phyloP scores from a whole-genome alignment of 1,284 basidiomycete genomes.

The Apiotrichum domesticum region DNA sequence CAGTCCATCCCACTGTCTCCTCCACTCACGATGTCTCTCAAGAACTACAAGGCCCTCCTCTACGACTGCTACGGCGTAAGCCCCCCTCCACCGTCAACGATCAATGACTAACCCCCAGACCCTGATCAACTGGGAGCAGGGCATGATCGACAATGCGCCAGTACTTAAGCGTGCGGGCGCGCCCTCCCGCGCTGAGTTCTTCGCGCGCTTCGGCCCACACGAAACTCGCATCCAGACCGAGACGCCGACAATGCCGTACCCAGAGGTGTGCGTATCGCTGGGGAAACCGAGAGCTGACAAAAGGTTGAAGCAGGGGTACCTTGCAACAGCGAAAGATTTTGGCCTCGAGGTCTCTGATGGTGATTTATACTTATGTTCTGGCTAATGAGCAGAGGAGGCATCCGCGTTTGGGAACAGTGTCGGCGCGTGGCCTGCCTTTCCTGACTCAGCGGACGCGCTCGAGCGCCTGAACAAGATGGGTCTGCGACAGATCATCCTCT shows the following conservation, averaged over 20 bases:
- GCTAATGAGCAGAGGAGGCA: slow-evolving; percentile 14
- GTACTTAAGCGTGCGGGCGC: slow-evolving; percentile 19
- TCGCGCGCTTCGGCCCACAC: slow-evolving; percentile 18
- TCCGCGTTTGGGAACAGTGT: slow-evolving; percentile 25
- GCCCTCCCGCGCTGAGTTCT: slow-evolving; percentile 14
- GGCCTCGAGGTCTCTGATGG: slow-evolving; percentile 7
- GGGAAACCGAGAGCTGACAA: not conserved
- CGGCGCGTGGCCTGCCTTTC: slow-evolving; percentile 33
- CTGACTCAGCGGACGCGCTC: slow-evolving; percentile 27
- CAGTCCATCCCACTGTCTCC: not conserved
- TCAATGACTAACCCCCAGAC: slow-evolving; percentile 1
- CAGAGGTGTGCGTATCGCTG: slow-evolving; percentile 24
- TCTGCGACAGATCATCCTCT: slow-evolving; percentile 28
- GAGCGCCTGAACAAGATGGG: slow-evolving; percentile 22
- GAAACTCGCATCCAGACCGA: slow-evolving; percentile 28
- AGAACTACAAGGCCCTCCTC: slow-evolving; percentile 18
- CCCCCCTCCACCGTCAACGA: not conserved
- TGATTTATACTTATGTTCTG: not conserved
- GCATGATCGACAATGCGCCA: slow-evolving; percentile 21
- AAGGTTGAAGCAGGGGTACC: slow-evolving; percentile 16
- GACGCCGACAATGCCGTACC: slow-evolving; percentile 25
- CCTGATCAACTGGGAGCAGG: slow-evolving; percentile 28
- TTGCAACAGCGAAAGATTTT: slow-evolving; percentile 6
- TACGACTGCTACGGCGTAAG: slow-evolving; percentile 32
- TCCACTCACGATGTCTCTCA: not conserved